Base-by-base conservation (phyloP, 2,329 filamentous ascomycete genomes). In the Diplodia mutila region DNA sequence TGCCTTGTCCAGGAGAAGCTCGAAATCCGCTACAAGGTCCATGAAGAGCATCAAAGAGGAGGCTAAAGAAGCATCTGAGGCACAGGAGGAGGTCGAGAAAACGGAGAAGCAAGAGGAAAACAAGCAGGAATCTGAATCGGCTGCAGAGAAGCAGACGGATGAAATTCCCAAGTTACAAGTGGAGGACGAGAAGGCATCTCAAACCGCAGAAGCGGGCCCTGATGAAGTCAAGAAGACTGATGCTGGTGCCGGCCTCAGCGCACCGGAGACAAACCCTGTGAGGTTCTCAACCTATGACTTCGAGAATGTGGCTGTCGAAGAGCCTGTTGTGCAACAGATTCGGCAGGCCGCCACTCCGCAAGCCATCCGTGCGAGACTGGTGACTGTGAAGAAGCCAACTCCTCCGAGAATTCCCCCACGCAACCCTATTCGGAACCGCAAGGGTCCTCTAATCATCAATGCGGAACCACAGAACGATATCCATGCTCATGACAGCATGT, bases 381-480 rank as follows among this genome's bases (percentile, higher is more conserved):
- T 97, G 32, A 93, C 88, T 54, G 97, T 97, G 68, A 89, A 91
- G 14, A 96, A 94, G 80, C 87, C 93, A 42, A 80, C 89, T 1
- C 87, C 92, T 0, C 93, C 94, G 1, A 89, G 91, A 9, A 85
- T 97, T 14, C 94, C 94, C 1, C 85, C 87, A 3, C 85, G 93
- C 57, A 97, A 91, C 75, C 90, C 92, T 0, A 89, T 89, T 69
- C 80, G 82, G 49, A 78, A 75, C 65, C 71, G 78, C 49, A 70
- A 70, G 49, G 73, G 74, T 27, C 73, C 75, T 23, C 71, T 79
- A 27, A 77, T 78, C 55, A 73, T 80, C 66, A 67, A 55, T 25
- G 66, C 66, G 23, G 57, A 64, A 37, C 66, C 66, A 6, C 46
- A 57, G 6, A 64, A 63, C 39, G 34, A 37, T 34, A 42, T 23